phyloP scores from a whole-genome alignment of 1,139 yeast genomes.

The Candida sp. region DNA sequence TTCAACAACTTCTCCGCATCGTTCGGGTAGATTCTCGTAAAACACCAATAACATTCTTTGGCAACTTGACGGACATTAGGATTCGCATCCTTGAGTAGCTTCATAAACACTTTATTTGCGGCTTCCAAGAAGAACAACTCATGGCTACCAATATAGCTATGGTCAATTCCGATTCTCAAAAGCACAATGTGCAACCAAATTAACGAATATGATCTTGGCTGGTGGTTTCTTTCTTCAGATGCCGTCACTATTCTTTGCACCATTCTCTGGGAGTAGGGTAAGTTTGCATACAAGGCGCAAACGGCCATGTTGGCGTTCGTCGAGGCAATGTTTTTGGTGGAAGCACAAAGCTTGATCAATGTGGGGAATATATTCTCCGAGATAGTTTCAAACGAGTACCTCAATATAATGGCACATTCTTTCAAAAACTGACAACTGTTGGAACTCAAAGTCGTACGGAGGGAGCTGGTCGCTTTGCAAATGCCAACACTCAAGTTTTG shows the following conservation, averaged over 20 bases:
- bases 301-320: constrained; percentile 72
- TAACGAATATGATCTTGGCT: constrained; percentile 73
- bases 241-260: constrained; percentile 57
- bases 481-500: constrained; percentile 61
- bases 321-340: constrained; percentile 82
- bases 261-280: constrained; percentile 56
- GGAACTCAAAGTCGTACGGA: constrained; percentile 82
- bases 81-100: constrained; percentile 79
- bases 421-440: constrained; percentile 82
- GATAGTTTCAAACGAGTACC: constrained; percentile 58
- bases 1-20: constrained; percentile 60
- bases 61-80: constrained; percentile 80
- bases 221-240: constrained; percentile 68
- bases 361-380: constrained; percentile 64
- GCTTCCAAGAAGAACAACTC: constrained; percentile 46
- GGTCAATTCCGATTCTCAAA: constrained; percentile 36
- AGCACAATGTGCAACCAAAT: constrained; percentile 72
- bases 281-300: constrained; percentile 61
- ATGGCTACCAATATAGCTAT: constrained; percentile 37
- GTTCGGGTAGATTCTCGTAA: constrained; percentile 49
- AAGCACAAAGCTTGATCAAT: constrained; percentile 66
- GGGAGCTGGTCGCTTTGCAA: constrained; percentile 68
- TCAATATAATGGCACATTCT: constrained; percentile 62
- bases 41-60: constrained; percentile 77
- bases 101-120: constrained; percentile 55